Base-by-base conservation (phyloP, 176 grass and related monocot genomes). In the Zoysia pacifica region DNA sequence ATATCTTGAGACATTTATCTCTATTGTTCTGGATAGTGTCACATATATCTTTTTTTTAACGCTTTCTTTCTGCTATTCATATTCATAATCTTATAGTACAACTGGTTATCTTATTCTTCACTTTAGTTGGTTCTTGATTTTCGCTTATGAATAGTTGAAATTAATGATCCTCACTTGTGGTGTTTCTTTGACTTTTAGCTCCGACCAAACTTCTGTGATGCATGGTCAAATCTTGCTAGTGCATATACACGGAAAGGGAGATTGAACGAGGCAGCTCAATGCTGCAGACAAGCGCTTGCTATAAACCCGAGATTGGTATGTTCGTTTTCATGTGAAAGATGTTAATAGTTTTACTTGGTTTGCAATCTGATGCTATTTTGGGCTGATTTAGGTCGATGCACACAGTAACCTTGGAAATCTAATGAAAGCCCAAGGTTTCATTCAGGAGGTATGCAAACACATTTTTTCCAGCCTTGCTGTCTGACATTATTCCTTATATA, bases 191-290 rank as follows among this genome's bases (percentile, higher is more conserved):
- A 82, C 60, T 78, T 79, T 45, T 85, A 99, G 97, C 79, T 99
- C 49, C 88, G 93, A 5, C 90, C 97, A 28, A 93, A 83, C 63
- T 99, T 99, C 56, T 91, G 84, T 82, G 97, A 99, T 91, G 97
- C 97, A 43, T 99, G 97, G 97, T 95, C 97, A 85, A 99, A 99
- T 83, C 85, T 99, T 83, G 93, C 97, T 73, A 99, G 97, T 58
- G 97, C 97, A 50, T 99, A 99, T 78, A 99, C 97, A 50, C 64
- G 97, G 73, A 99, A 95, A 72, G 96, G 93, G 19, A 95, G 90
- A 85, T 81, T 99, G 77, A 86, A 82, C 52, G 97, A 99, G 13
- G 97, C 97, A 80, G 86, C 97, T 62, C 93, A 99, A 79, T 99
- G 97, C 69, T 99, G 97, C 76, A 88, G 84, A 74, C 93, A 99